Evolutionary conservation across 192 early-diverging fungal species (phyloP), one percentile per base, ranked within the genome.

Genomic region (Lobulomyces angularis): DNA sequence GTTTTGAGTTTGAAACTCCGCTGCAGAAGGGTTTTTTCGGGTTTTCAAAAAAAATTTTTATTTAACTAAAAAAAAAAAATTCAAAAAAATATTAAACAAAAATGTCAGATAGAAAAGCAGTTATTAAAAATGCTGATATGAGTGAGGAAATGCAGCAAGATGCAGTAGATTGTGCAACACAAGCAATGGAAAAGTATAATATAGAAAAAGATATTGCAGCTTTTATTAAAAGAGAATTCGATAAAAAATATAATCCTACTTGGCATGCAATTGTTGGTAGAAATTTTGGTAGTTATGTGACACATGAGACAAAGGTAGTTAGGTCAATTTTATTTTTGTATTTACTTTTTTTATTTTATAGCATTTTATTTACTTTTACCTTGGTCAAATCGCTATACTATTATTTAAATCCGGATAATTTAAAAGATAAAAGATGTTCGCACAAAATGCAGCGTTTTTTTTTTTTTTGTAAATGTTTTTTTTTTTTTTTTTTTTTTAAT

Each of bases 201-300:
- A 80, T 93, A 39, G 95, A 98, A 60, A 96, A 96, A 71, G 95
- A 98, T 49, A 96, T 96, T 53, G 92, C 95, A 32, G 83, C 90
- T 16, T 79, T 81, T 58, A 86, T 98, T 70, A 98, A 98, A 75
- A 80, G 88, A 50, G 92, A 95, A 51, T 96, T 93, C 53, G 95
- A 98, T 71, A 86, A 85, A 64, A 86, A 90, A 74, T 90, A 89
- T 62, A 88, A 91, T 54, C 79, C 85, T 11, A 91, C 92, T 39
- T 98, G 95, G 92, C 95, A 98, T 57, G 89, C 86, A 51, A 86
- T 98, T 39, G 95, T 98, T 28, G 95, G 95, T 40, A 76, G 90
- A 46, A 96, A 90, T 79, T 98, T 96, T 86, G 95, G 92, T 28
- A 93, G 89, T 27, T 94, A 88, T 50, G 95, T 96, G n/a, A 96